A percentile compares a stretch with the other conserved stretches of the same genome.
Conservation (phyloP, 1,284 basidiomycete genomes). For the Leccinum subatratum region DNA sequence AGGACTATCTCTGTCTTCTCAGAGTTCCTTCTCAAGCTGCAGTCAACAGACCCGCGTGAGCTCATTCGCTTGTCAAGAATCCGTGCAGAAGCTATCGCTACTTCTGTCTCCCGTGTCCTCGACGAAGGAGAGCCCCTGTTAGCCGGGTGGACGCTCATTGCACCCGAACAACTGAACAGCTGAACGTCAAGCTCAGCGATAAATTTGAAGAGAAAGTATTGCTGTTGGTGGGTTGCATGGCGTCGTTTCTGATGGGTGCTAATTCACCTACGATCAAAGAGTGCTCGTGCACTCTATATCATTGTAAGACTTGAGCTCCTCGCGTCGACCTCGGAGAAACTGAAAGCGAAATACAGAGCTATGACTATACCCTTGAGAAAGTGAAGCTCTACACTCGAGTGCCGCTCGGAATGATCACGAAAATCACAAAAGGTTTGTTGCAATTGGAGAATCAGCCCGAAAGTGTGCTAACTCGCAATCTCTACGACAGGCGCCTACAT, state of each 20-base stretch:
- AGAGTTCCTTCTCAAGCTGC: constrained; percentile 82
- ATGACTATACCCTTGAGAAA: constrained; percentile 88
- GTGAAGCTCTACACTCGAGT: constrained; percentile 87
- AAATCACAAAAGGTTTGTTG: constrained; percentile 72
- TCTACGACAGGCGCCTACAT: constrained; percentile 73
- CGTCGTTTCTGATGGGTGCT: constrained; percentile 8
- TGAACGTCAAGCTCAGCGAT: constrained; percentile 66
- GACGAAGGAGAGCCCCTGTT: constrained; percentile 76
- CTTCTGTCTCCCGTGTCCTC: constrained; percentile 75
- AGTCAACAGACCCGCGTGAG: constrained; percentile 85
- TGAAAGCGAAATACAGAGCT: constrained; percentile 51
- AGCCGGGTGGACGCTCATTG: constrained; percentile 89
- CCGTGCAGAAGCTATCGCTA: constrained; percentile 85
- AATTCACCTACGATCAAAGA: constrained; percentile 38
- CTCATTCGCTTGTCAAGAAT: constrained; percentile 83
- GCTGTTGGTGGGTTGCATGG: constrained; percentile 60
- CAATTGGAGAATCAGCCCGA: neutral
- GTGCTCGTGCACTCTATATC: constrained; percentile 60
- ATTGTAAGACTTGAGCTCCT: constrained; percentile 41
- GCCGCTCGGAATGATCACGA: constrained; percentile 75
- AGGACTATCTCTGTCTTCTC: constrained; percentile 82
- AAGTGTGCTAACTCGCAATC: constrained; percentile 3
- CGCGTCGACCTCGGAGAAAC: constrained; percentile 1
- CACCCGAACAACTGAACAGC: constrained; percentile 72
- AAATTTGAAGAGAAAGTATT: constrained; percentile 92